These are phyloP conservation scores for Podaxis rugospora DNA, from an alignment of 768 basidiomycete species.

Conservation along the genomic window DNA sequence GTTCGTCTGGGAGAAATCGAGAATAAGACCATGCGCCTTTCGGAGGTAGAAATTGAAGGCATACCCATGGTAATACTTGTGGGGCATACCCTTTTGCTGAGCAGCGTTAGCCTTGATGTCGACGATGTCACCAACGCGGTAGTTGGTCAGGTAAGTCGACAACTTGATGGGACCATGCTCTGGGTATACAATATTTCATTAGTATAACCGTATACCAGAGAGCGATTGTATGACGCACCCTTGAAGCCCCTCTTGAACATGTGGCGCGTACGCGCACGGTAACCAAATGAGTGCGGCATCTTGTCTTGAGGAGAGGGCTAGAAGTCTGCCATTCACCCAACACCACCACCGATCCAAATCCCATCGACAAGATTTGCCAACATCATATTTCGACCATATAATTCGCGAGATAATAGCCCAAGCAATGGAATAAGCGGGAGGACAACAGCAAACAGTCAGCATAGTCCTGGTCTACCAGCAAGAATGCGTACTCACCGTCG, in stretches of 20 bases:
- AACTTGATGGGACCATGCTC: slow-evolving; percentile 88
- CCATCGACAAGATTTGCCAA: neutral
- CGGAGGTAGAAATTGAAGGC: slow-evolving; percentile 27
- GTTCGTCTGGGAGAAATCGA: slow-evolving; percentile 66
- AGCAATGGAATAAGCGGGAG: neutral
- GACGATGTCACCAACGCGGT: slow-evolving; percentile 96
- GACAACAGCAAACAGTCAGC: neutral
- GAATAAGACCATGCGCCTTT: neutral
- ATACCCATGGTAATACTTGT: slow-evolving; percentile 97
- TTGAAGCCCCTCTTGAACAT: slow-evolving; percentile 99
- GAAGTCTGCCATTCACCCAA: neutral
- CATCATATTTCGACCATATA: neutral
- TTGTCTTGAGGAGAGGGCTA: slow-evolving; percentile 30
- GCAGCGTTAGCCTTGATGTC: slow-evolving; percentile 99
- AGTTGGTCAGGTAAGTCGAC: slow-evolving; percentile 91
- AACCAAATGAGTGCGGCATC: slow-evolving; percentile 99
- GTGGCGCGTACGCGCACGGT: slow-evolving; percentile 99
- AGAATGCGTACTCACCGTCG: slow-evolving; percentile 1
- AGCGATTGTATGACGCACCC: slow-evolving; percentile 47
- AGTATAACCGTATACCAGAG: slow-evolving; percentile 6
- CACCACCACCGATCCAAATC: neutral
- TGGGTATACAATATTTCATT: slow-evolving; percentile 26
- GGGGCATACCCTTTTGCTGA: slow-evolving; percentile 99
- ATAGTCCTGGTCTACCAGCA: neutral
- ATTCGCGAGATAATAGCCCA: no score